Conservation (phyloP, 371 early-diverging fungal species). For the Mucor circinelloides region DNA sequence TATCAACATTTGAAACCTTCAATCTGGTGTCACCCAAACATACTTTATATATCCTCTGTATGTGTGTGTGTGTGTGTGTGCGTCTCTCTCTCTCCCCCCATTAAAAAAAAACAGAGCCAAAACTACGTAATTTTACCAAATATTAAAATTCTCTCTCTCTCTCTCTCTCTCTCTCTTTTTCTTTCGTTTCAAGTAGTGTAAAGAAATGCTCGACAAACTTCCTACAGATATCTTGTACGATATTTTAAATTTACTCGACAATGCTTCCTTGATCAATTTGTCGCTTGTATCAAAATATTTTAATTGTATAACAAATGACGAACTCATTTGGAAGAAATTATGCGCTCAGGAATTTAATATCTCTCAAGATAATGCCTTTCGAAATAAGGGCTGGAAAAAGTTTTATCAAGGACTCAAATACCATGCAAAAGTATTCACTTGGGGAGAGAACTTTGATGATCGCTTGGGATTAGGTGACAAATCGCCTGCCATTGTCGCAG, state of each 20-base stretch:
- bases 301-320: conserved; percentile 34
- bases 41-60: background rate
- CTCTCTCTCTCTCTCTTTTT: conserved; percentile 2
- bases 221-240: conserved; percentile 24
- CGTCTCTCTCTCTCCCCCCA: background rate
- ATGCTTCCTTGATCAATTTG: conserved; percentile 20
- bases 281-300: conserved; percentile 25
- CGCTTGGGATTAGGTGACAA: conserved; percentile 27
- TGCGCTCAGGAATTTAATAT: conserved; percentile 38
- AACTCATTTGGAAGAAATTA: conserved; percentile 43
- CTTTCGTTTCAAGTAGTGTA: background rate
- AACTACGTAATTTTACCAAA: background rate
- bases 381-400: conserved; percentile 44
- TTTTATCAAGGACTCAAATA: conserved; percentile 31
- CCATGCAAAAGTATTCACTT: conserved; percentile 39
- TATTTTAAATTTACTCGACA: conserved; percentile 32
- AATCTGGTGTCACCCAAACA: background rate
- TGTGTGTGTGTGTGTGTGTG: background rate
- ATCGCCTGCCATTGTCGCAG: background rate
- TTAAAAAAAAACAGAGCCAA: background rate
- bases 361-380: conserved; percentile 31
- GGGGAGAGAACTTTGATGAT: conserved; percentile 43
- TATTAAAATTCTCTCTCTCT: background rate
- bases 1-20: background rate
- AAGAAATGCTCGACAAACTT: conserved; percentile 15